Conservation (phyloP, 192 early-diverging fungal genomes). For the Backusella morwellensis region DNA sequence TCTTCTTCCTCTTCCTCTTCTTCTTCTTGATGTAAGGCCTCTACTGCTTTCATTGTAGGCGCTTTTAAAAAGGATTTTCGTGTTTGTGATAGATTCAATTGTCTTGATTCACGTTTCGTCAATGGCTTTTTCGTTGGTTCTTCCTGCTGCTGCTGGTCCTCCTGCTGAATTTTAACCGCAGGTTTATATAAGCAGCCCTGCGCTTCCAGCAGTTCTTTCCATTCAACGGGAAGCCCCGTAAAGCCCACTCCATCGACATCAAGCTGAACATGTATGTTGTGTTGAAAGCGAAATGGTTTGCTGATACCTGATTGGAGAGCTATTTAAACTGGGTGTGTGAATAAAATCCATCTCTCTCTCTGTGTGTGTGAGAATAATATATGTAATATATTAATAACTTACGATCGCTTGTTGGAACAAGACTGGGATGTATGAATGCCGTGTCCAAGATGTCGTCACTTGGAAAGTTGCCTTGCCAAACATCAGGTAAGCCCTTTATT, state of each 20-base stretch:
- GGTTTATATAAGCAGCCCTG: not conserved
- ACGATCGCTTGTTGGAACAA: constrained; percentile 37
- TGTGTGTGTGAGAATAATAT: not conserved
- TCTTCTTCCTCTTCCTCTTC: not conserved
- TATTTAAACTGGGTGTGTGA: constrained; percentile 2
- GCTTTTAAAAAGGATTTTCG: constrained; percentile 2
- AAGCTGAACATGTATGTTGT: constrained; percentile 50
- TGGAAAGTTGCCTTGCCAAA: constrained; percentile 49
- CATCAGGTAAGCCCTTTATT: constrained; percentile 47
- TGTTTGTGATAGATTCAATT: constrained; percentile 5
- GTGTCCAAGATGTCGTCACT: constrained; percentile 55
- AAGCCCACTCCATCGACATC: constrained; percentile 22
- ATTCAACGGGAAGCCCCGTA: constrained; percentile 46
- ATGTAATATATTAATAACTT: not conserved
- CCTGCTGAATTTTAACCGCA: not conserved
- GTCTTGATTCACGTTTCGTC: not conserved
- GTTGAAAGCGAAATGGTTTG: constrained; percentile 49
- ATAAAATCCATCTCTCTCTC: not conserved
- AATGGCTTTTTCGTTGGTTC: not conserved
- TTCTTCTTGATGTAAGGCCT: not conserved
- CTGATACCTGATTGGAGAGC: constrained; percentile 35
- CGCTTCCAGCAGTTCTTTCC: constrained; percentile 29
- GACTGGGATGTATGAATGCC: constrained; percentile 49
- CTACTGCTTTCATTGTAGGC: not conserved
- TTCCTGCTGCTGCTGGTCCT: not conserved